Base-by-base conservation (phyloP, 1,284 basidiomycete species). In the Fomitiporia mediterranea region DNA sequence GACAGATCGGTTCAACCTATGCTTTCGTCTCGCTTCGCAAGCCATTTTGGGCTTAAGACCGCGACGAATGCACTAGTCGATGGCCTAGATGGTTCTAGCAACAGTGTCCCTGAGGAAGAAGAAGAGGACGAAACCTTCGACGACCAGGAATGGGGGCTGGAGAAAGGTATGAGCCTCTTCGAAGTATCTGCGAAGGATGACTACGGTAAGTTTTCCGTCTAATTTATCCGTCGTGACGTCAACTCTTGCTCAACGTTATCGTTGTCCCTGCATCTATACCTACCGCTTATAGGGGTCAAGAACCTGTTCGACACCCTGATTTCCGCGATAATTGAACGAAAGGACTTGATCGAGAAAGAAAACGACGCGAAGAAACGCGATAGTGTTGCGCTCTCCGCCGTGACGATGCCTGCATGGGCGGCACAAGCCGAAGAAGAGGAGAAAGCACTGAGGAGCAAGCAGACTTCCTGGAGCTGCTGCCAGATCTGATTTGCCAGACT, bases 171-270 rank as follows among this genome's bases (percentile, higher is more conserved):
- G 84, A 84, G 88, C 65, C 75, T 92, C 15, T 89, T 89, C 61
- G 90, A 94, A 67, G 89, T 92, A 27, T 91, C 88, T 53, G 86
- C 90, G 56, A 92, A 91, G 70, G 89, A 92, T 65, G 86, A 89
- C 65, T 68, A 72, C 46, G 91, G 90, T 91, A 60, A 64, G 84
- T 68, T 40, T 56, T 30, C 23, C n/a, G 21, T 15, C 17, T 46
- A 56, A n/a, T 27, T 7, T n/a, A 28, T 4, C 34, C 23, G 28
- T 28, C 40, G 19, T 56, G 15, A 44, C 44, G 44, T 51, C 42
- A 47, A 52, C 34, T 21, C 28, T 51, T 39, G 34, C 4, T 39
- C 28, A n/a, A 17, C 23, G n/a, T 13, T 44, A 34, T 27, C 3
- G 11, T 23, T 55, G 25, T 17, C 8, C 27, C 44, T 46, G 44